These are phyloP conservation scores for Zizania latifolia DNA, from an alignment of 176 grass and related monocot genomes.

Conservation along the genomic window DNA sequence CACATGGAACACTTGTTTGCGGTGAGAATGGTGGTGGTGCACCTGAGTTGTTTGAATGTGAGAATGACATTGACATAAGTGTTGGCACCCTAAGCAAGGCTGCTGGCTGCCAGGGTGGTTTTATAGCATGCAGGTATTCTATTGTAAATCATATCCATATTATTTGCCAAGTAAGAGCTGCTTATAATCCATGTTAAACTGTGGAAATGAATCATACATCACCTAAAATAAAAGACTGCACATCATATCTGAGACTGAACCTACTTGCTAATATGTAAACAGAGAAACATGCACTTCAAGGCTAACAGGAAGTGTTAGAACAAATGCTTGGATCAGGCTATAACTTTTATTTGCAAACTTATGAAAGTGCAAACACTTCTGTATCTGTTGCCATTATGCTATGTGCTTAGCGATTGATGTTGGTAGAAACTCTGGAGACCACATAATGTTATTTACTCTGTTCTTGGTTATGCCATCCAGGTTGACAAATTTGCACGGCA, in stretches of 20 bases:
- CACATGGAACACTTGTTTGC: slow-evolving; percentile 88
- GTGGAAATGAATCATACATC: not conserved
- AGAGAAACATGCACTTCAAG: not conserved
- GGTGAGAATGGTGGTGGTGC: slow-evolving; percentile 77
- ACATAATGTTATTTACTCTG: not conserved
- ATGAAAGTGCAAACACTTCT: not conserved
- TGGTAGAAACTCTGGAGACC: not conserved
- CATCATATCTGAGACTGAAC: not conserved
- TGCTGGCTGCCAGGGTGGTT: slow-evolving; percentile 77
- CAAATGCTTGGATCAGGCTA: not conserved
- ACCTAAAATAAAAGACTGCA: not conserved
- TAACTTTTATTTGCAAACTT: not conserved
- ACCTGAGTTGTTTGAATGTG: slow-evolving; percentile 58
- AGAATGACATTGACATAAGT: slow-evolving; percentile 83
- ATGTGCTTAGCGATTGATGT: not conserved
- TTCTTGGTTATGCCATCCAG: not conserved
- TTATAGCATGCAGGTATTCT: slow-evolving; percentile 80
- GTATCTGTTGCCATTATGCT: not conserved
- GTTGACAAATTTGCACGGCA: not conserved
- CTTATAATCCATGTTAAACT: not conserved
- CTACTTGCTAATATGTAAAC: not conserved
- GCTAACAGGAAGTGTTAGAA: not conserved
- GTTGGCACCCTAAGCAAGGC: slow-evolving; percentile 90
- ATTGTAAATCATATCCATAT: not conserved
- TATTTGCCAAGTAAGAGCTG: not conserved